Base-by-base conservation (phyloP, 345 rosid genomes). In the Litchi chinensis region DNA sequence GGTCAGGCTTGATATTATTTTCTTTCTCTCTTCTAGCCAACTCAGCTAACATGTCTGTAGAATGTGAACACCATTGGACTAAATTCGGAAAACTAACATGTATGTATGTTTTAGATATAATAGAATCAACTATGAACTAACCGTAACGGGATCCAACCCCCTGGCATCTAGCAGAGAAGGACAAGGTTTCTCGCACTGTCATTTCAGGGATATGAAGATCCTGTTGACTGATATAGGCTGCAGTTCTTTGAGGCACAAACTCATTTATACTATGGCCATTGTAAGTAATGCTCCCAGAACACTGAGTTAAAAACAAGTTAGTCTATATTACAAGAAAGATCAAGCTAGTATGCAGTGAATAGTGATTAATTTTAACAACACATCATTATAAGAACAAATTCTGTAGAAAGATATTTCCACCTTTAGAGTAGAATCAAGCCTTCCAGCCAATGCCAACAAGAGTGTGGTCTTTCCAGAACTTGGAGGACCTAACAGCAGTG, bases 401-500 rank as follows among this genome's bases (percentile, higher is more conserved):
- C 75, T 1, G 24, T 16, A 54, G 32, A 9, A 15, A 59, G 56
- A 70, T 16, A 28, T 68, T 60, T 44, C 8, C 18, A 88, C 93
- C 90, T 80, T 82, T 8, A 93, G 83, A 71, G 75, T 73, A 21
- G 75, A 56, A 64, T 87, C 95, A 72, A 81, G 91, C 80, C 85
- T 90, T 80, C 90, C 95, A 15, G 95, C 88, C 83, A 92, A 79
- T 32, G 95, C 95, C 80, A 89, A 57, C 78, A 95, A 72, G 22
- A 93, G 86, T 0, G 95, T 90, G 5, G 98, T 92, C 81, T 95
- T 93, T 70, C 98, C 98, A 5, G 98, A 91, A 77, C 90, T 78
- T 5, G 98, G 98, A 80, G 98, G 98, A 76, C 98, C 98, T 74
- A 95, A 73, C 56, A 95, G 98, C 85, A 94, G 78, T 68, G 95